Evolutionary conservation across 2,329 filamentous ascomycete species (phyloP).

Genomic region (Myriosclerotinia scirpicola): DNA sequence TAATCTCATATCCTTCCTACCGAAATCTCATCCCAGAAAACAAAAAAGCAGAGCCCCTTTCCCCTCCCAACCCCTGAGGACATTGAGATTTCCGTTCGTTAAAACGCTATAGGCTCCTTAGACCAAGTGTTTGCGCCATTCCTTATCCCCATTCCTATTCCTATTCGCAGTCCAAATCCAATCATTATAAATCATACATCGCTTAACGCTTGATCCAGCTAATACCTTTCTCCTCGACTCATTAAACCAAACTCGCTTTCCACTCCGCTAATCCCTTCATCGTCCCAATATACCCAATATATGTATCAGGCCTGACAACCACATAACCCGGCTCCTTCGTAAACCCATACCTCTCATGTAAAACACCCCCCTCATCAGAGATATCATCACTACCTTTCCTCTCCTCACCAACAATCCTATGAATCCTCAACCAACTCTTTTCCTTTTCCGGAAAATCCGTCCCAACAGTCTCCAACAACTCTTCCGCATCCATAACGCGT

Average conservation of each 20-base stretch:
- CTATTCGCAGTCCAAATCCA: neutral
- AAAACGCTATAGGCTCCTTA: too few relatives aligned
- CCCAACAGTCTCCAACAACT: slow-evolving; percentile 26
- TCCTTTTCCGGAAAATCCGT: slow-evolving; percentile 20
- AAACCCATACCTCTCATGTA: slow-evolving; percentile 34
- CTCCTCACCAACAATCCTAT: slow-evolving; percentile 14
- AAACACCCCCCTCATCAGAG: slow-evolving; percentile 31
- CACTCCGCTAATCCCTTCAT: slow-evolving; percentile 28
- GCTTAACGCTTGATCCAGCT: too few relatives aligned
- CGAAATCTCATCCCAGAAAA: neutral
- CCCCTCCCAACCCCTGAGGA: neutral
- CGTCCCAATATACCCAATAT: slow-evolving; percentile 34
- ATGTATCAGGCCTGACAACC: slow-evolving; percentile 32
- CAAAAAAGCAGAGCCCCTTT: neutral
- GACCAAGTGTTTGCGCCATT: neutral
- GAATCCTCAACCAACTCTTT: slow-evolving; percentile 15
- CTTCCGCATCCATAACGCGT: slow-evolving; percentile 25
- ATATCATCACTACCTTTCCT: slow-evolving; percentile 12
- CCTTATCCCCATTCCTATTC: neutral
- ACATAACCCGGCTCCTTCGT: slow-evolving; percentile 28
- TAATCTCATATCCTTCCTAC: neutral
- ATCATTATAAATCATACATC: too few relatives aligned
- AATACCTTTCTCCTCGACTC: too few relatives aligned
- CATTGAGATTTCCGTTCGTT: too few relatives aligned
- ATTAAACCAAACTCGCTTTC: slow-evolving; percentile 23